Evolutionary conservation across 2,329 filamentous ascomycete genomes (phyloP).

Genomic region (Gnomoniopsis sp.): DNA sequence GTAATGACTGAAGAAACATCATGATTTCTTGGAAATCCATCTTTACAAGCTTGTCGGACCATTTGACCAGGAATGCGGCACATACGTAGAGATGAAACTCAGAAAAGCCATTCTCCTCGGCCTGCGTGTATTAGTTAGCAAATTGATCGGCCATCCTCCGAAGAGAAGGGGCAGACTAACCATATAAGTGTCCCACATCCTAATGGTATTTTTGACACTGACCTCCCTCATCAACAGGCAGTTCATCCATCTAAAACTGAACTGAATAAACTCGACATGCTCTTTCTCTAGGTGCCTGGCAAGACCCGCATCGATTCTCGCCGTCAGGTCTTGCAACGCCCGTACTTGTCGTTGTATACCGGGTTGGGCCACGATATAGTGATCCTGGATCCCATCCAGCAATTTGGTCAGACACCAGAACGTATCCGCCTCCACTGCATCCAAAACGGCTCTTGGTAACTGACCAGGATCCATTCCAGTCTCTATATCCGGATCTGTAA

Average conservation of each 20-base stretch:
- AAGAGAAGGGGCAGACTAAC: conserved; percentile 47
- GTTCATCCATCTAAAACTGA: conserved; percentile 99
- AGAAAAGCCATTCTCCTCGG: conserved; percentile 97
- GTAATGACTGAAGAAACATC: conserved; percentile 97
- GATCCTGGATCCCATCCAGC: conserved; percentile 97
- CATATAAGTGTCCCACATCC: conserved; percentile 99
- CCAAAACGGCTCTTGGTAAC: conserved; percentile 82
- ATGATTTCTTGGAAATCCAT: conserved; percentile 99
- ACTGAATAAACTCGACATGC: conserved; percentile 97
- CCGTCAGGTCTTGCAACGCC: conserved; percentile 83
- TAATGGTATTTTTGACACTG: conserved; percentile 90
- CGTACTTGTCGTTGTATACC: conserved; percentile 93
- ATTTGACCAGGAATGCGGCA: conserved; percentile 95
- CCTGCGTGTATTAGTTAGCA: conserved; percentile 47
- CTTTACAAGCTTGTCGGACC: conserved; percentile 89
- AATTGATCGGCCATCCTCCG: background rate
- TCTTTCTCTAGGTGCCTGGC: conserved; percentile 88
- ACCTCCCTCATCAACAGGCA: conserved; percentile 97
- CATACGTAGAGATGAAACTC: conserved; percentile 98
- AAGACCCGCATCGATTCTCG: conserved; percentile 78
- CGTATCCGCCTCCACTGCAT: conserved; percentile 94
- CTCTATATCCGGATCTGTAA: conserved; percentile 89
- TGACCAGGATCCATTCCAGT: conserved; percentile 96
- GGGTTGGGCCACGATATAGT: conserved; percentile 96
- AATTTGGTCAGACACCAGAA: conserved; percentile 99